phyloP scores from a whole-genome alignment of 805 yeast genomes.

The Wickerhamomyces xylosicus region DNA sequence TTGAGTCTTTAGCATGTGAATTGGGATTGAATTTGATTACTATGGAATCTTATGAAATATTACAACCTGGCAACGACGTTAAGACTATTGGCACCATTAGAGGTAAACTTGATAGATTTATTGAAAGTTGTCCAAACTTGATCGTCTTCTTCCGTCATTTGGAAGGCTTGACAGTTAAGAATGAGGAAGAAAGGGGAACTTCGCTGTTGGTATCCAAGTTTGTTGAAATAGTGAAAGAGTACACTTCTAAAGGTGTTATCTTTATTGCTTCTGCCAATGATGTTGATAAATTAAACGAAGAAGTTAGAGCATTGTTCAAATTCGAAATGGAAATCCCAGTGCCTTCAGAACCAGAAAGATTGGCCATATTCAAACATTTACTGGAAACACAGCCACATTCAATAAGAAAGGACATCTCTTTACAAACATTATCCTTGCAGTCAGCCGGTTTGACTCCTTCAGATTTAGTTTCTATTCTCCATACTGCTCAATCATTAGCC shows the following conservation, averaged over 20 bases:
- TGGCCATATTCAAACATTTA: slow-evolving; percentile 46
- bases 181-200: slow-evolving; percentile 41
- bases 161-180: slow-evolving; percentile 61
- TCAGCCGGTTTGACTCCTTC: slow-evolving; percentile 90
- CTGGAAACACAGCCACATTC: slow-evolving; percentile 21
- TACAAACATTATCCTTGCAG: slow-evolving; percentile 57
- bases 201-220: slow-evolving; percentile 35
- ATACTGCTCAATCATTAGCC: slow-evolving; percentile 51
- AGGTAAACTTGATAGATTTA: slow-evolving; percentile 64
- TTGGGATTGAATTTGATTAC: slow-evolving; percentile 59
- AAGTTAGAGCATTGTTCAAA: slow-evolving; percentile 55
- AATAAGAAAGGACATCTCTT: slow-evolving; percentile 40
- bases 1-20: slow-evolving; percentile 41
- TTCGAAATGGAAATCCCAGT: slow-evolving; percentile 72
- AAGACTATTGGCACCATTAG: slow-evolving; percentile 70
- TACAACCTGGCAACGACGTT: slow-evolving; percentile 61
- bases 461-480: slow-evolving; percentile 65
- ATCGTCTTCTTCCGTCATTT: slow-evolving; percentile 61
- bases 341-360: slow-evolving; percentile 72
- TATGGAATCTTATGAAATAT: slow-evolving; percentile 58
- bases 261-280: slow-evolving; percentile 63
- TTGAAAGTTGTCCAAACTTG: slow-evolving; percentile 33
- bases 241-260: slow-evolving; percentile 32
- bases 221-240: slow-evolving; percentile 45
- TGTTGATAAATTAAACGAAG: slow-evolving; percentile 55